These are phyloP conservation scores for Apiotrichum porosum DNA, from an alignment of 1,284 basidiomycete species.

Conservation along the genomic window DNA sequence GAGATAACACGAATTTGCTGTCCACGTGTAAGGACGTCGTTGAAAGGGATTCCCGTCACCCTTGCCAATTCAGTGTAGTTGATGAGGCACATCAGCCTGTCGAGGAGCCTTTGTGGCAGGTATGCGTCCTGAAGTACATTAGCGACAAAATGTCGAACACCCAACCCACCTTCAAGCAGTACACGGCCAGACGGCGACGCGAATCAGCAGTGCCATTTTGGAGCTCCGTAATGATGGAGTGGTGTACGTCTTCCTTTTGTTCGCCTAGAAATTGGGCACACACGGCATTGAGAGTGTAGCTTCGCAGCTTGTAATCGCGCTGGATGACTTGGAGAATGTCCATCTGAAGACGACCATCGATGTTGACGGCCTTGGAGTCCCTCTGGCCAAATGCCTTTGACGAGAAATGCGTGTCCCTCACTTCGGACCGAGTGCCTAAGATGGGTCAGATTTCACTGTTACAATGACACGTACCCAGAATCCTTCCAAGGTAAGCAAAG, in stretches of 20 bases:
- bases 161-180: constrained; percentile 77
- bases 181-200: constrained; percentile 80
- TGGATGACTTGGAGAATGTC: constrained; percentile 96
- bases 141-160: neutral
- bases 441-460: neutral
- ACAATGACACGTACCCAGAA: constrained; percentile 61
- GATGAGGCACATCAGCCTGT: constrained; percentile 96
- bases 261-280: constrained; percentile 93
- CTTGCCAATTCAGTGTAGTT: constrained; percentile 95
- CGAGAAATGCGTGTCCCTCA: constrained; percentile 89
- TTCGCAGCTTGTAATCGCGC: constrained; percentile 88
- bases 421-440: constrained; percentile 67
- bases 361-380: constrained; percentile 83
- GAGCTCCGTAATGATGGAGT: constrained; percentile 92
- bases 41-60: constrained; percentile 97
- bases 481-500: constrained; percentile 73
- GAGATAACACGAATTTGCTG: constrained; percentile 96
- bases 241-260: constrained; percentile 95
- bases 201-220: constrained; percentile 93
- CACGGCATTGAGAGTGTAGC: constrained; percentile 91
- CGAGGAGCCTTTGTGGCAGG: constrained; percentile 84
- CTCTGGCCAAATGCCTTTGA: constrained; percentile 93
- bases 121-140: constrained; percentile 72
- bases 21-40: constrained; percentile 80
- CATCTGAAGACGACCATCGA: constrained; percentile 86